Evolutionary conservation across 805 yeast species (phyloP), one percentile per base, ranked within the genome.

Genomic region (Hyphopichia homilentoma): DNA sequence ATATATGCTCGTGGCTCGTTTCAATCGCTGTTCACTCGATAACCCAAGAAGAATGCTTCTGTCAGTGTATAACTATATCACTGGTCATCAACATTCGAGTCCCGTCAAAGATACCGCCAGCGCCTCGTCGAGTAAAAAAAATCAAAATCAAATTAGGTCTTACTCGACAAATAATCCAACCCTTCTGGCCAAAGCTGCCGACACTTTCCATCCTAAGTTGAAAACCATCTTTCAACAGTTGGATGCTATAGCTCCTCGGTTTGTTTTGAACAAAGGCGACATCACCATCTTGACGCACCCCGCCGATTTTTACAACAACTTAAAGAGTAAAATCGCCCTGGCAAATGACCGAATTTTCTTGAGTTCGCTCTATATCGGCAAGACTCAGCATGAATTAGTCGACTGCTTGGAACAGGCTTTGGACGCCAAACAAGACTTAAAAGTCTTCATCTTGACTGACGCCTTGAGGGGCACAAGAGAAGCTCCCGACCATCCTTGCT

Each of bases 391-490:
- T 30, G 97, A 90, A 38, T 70, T 93, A 16, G 66, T 89, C 9
- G 67, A 70, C 6, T 73, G 81, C 39, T 43, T 93, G 4, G 70
- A 72, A 9, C 54, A 61, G 5, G 89, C 96, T 0, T 55, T 93
- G 43, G 45, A 50, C 2, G 47, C 51, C 3, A 86, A 84, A 39
- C 73, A 79, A 2, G 60, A 76, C 16, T 66, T 93, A 38, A 70
- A 75, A 43, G 84, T 93, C 2, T 75, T 73, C 37, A 78, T 93
- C 16, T 65, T 93, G 32, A 72, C 89, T 5, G 98, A 93, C 58
- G 95, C 89, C 8, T 68, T 93, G 29, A 61, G 98, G 45, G 96
- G 96, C 0, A 90, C 97, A 0, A 73, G 98, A 44, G 98, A 93
- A 49, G 80, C 88, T 1, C 97, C 98, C 0, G 60, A 73, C 5